Percentiles rank a stretch among this genome's conserved stretches.
Evolutionary conservation across 2,329 filamentous ascomycete species (phyloP).

Genomic region (Metarhizium sp.): DNA sequence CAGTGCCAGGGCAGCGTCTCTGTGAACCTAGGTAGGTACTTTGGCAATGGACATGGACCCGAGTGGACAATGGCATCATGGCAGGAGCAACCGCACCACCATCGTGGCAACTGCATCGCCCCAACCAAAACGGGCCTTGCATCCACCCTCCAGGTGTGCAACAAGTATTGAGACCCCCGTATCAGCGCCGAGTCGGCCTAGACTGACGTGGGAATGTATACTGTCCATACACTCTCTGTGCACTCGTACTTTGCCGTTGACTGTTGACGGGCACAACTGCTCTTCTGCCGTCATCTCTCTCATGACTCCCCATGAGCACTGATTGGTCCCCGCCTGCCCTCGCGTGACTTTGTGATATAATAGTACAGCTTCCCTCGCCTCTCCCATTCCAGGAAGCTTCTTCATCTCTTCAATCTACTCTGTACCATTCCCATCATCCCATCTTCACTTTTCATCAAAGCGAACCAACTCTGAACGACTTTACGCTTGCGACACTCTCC

Average conservation of each 20-base stretch:
- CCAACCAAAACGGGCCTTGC: not conserved
- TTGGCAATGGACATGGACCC: too few relatives aligned
- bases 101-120: not conserved
- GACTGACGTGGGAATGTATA: too few relatives aligned
- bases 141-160: not conserved
- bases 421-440: conserved; percentile 4
- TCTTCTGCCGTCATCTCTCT: not conserved
- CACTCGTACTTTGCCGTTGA: too few relatives aligned
- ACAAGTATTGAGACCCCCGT: too few relatives aligned
- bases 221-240: too few relatives aligned
- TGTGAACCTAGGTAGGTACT: too few relatives aligned
- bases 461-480: not conserved
- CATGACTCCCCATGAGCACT: not conserved
- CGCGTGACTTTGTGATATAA: conserved; percentile 15
- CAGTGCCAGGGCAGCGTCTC: not conserved
- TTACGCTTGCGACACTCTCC: not conserved
- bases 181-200: too few relatives aligned
- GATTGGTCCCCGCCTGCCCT: conserved; percentile 13
- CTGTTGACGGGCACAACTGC: too few relatives aligned
- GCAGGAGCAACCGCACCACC: not conserved
- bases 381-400: not conserved
- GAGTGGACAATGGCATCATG: not conserved
- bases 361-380: conserved; percentile 9
- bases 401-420: not conserved
- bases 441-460: conserved; percentile 3